Evolutionary conservation across 345 rosid species (phyloP).

Genomic region (Erysimum cheiranthoides): DNA sequence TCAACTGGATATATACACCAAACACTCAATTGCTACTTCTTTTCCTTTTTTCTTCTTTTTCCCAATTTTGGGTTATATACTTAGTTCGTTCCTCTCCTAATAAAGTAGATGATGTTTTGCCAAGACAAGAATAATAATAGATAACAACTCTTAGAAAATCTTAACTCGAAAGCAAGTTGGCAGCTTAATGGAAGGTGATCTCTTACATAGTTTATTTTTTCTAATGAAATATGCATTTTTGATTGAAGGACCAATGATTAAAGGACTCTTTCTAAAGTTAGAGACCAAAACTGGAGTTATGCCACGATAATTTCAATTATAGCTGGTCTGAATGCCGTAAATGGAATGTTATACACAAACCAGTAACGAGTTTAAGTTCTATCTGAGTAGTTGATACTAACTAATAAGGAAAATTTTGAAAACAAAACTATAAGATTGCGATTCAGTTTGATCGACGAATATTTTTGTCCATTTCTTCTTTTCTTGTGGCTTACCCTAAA

Average conservation of each 20-base stretch:
- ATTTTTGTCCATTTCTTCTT: constrained; percentile 12
- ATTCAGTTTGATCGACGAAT: background rate
- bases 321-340: background rate
- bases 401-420: background rate
- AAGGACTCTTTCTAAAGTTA: background rate
- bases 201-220: background rate
- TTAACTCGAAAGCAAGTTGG: constrained; percentile 36
- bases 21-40: constrained; percentile 47
- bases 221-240: background rate
- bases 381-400: background rate
- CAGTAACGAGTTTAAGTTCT: background rate
- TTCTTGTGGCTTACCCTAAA: constrained; percentile 1
- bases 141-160: constrained; percentile 15
- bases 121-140: constrained; percentile 44
- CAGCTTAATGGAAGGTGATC: constrained; percentile 6
- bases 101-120: constrained; percentile 45
- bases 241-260: background rate
- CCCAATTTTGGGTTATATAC: constrained; percentile 41
- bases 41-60: constrained; percentile 28
- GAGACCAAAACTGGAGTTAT: background rate
- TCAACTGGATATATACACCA: constrained; percentile 34
- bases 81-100: constrained; percentile 43
- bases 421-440: background rate
- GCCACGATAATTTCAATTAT: background rate
- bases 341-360: background rate